Evolutionary conservation across 2,329 filamentous ascomycete species (phyloP).

Genomic region (Elsinoe perseae): DNA sequence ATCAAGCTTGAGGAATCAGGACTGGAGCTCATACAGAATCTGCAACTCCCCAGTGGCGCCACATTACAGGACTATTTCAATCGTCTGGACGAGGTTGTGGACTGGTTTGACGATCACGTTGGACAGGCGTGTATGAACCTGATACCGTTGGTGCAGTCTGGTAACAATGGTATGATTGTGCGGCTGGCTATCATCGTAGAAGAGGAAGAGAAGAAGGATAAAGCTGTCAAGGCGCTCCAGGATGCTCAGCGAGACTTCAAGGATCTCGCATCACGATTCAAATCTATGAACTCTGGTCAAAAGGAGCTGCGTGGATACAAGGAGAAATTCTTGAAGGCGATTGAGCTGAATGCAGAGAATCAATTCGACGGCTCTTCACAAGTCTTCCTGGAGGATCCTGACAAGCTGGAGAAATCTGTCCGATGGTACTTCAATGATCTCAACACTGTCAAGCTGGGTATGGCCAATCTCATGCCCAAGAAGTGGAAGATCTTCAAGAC

Average conservation of each 20-base stretch:
- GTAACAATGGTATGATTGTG: constrained; percentile 84
- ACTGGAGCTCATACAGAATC: constrained; percentile 80
- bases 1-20: constrained; percentile 83
- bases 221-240: constrained; percentile 80
- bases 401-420: constrained; percentile 74
- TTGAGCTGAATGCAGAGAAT: constrained; percentile 62
- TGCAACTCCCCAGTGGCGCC: constrained; percentile 52
- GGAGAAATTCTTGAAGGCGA: constrained; percentile 81
- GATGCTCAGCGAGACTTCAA: constrained; percentile 94
- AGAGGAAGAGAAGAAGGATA: constrained; percentile 93
- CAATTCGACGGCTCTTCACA: constrained; percentile 66
- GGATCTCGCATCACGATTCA: constrained; percentile 86
- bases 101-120: constrained; percentile 93
- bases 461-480: constrained; percentile 84
- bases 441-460: constrained; percentile 86
- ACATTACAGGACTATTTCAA: constrained; percentile 88
- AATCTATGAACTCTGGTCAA: constrained; percentile 88
- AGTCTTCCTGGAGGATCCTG: constrained; percentile 74
- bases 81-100: constrained; percentile 75
- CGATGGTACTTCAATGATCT: constrained; percentile 98
- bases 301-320: constrained; percentile 94
- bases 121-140: constrained; percentile 82
- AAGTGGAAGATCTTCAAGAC: constrained; percentile 94
- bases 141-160: constrained; percentile 75
- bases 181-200: constrained; percentile 86